Evolutionary conservation across 805 yeast genomes (phyloP).

Genomic region (Starmerella stellata): DNA sequence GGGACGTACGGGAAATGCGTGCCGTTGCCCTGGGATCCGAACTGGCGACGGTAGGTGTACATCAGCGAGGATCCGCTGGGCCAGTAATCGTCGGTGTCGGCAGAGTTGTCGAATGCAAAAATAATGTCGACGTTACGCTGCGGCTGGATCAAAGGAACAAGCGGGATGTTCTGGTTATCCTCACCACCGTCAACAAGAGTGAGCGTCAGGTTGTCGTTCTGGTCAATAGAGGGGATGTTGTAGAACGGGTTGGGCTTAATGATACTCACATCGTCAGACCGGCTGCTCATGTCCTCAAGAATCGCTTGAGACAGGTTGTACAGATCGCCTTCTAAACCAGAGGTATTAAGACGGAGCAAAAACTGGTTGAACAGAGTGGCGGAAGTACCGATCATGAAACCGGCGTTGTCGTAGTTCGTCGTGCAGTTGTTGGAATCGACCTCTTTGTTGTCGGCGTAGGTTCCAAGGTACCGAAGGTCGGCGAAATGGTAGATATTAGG

Average conservation of each 20-base stretch:
- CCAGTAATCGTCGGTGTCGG: constrained; percentile 23
- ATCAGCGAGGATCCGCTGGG: constrained; percentile 25
- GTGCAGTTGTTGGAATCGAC: constrained; percentile 30
- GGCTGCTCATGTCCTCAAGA: constrained; percentile 21
- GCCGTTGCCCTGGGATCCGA: constrained; percentile 17
- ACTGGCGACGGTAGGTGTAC: constrained; percentile 19
- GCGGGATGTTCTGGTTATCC: constrained; percentile 55
- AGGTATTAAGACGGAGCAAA: constrained; percentile 37
- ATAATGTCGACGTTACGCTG: constrained; percentile 44
- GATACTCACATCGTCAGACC: constrained; percentile 41
- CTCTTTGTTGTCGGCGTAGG: constrained; percentile 38
- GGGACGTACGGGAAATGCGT: constrained; percentile 19
- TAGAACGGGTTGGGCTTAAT: constrained; percentile 58
- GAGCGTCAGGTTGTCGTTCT: constrained; percentile 25
- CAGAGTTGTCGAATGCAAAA: constrained; percentile 31
- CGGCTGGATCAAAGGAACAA: constrained; percentile 44
- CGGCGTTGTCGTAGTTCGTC: constrained; percentile 58
- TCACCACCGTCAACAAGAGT: constrained; percentile 63
- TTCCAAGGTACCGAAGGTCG: constrained; percentile 49
- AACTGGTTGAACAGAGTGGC: constrained; percentile 26
- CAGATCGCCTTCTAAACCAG: constrained; percentile 32
- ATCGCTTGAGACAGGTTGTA: constrained; percentile 30
- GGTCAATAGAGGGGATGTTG: constrained; percentile 13
- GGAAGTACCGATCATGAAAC: constrained; percentile 50
- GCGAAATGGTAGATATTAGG: constrained; percentile 43